Evolutionary conservation across 192 early-diverging fungal genomes (phyloP), one percentile per base, ranked within the genome.

Genomic region (Mortierella antarctica): DNA sequence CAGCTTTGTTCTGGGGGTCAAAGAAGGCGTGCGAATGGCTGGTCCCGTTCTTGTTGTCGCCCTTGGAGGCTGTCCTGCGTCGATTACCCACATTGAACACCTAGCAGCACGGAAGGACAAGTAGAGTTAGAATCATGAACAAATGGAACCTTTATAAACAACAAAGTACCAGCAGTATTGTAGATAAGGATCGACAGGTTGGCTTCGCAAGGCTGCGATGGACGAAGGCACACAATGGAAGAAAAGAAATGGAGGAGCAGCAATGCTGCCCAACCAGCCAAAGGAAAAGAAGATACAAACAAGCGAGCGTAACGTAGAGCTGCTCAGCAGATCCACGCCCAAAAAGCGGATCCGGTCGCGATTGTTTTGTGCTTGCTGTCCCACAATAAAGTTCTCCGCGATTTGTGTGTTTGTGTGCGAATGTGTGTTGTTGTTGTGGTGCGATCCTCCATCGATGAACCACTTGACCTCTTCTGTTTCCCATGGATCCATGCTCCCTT

Each of bases 71-170:
- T 50, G 92, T 89, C 63, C 98, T 90, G 55, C 98, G 88, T 11
- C 93, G 86, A 86, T 98, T 98, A 68, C 98, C 98, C 6, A 99
- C 98, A 71, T 99, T 99, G 76, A 99, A 97, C 13, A 96, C 86
- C 83, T 89, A 73, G 80, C 90, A 61, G 61, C 15, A n/a, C 85
- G 83, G 55, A 74, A 85, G 72, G 82, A 85, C 4, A 82, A 15
- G 57, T 17, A 63, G 7, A 40, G 53, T 12, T 6, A 63, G 42
- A 71, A 31, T 31, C 31, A 31, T 31, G 31, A 31, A 31, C 31
- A 31, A 31, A 31, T 31, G 31, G 31, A 31, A 31, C 31, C 1
- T 31, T 31, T 31, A 31, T 31, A 31, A 31, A 31, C 31, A 31
- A 31, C 3, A 31, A 31, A 2, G 31, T 31, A 31, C 31, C 31